phyloP scores from a whole-genome alignment of 2,329 filamentous ascomycete genomes.

The Botryosphaeria dothidea region DNA sequence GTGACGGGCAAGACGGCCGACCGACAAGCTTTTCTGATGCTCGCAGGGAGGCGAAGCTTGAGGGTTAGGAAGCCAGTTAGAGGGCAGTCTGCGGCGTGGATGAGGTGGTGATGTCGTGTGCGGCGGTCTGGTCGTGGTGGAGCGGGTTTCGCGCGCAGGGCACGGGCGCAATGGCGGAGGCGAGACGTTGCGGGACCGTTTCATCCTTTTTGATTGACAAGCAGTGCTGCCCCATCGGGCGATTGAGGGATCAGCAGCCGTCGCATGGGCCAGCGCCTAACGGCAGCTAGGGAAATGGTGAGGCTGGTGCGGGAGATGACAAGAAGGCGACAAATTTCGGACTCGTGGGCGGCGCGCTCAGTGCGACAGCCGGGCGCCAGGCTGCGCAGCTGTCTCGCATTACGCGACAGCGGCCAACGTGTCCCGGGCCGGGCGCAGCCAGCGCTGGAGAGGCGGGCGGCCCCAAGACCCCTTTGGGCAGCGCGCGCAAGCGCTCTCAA shows the following conservation, averaged over 20 bases:
- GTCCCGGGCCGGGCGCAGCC: background rate
- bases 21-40: conserved; percentile 15
- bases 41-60: conserved; percentile 13
- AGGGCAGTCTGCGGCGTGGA: background rate
- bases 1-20: background rate
- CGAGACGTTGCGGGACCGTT: conserved; percentile 10
- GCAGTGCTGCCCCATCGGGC: conserved; percentile 4
- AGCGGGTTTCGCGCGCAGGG: background rate
- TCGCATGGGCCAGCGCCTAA: conserved; percentile 16
- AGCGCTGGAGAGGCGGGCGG: background rate
- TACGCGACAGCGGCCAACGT: background rate
- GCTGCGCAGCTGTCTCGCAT: background rate
- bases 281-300: conserved; percentile 18
- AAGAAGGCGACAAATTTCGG: conserved; percentile 5
- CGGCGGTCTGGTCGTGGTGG: background rate
- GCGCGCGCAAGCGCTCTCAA: conserved; percentile 1
- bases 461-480: background rate
- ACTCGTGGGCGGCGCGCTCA: background rate
- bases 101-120: background rate
- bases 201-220: conserved; percentile 4
- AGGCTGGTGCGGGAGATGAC: conserved; percentile 15
- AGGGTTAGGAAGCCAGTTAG: background rate
- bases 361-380: background rate
- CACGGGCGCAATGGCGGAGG: background rate
- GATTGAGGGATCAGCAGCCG: conserved; percentile 13